Evolutionary conservation across 148 eudicot genomes (phyloP).

Genomic region (Suaeda aralocaspica): DNA sequence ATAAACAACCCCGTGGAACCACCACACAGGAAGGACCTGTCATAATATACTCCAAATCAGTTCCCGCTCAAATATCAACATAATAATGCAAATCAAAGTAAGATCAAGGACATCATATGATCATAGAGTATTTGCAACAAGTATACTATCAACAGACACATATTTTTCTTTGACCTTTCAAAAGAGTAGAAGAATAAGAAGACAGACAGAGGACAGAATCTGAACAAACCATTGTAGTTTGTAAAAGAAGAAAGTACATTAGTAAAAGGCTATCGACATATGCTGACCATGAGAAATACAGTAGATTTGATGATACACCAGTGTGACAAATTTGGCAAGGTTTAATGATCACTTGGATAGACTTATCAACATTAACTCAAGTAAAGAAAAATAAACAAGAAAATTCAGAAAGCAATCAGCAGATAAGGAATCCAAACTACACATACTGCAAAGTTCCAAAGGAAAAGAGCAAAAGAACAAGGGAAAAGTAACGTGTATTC

Average conservation of each 20-base stretch:
- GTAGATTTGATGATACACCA: too few species aligned
- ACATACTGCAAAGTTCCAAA: not conserved
- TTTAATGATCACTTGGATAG: not conserved
- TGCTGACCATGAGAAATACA: too few species aligned
- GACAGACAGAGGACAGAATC: too few species aligned
- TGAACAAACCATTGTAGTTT: too few species aligned
- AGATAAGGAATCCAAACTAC: not conserved
- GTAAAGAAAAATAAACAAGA: too few species aligned
- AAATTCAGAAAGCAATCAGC: not conserved
- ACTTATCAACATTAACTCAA: not conserved
- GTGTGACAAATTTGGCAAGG: not conserved
- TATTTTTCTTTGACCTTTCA: not conserved
- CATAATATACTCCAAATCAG: conserved; percentile 12
- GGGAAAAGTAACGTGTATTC: not conserved
- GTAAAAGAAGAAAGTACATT: not conserved
- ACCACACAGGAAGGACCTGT: conserved; percentile 38
- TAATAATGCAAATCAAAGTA: not conserved
- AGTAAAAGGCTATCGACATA: too few species aligned
- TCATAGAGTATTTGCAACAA: too few species aligned
- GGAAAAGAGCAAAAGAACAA: not conserved
- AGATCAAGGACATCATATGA: not conserved
- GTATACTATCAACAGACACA: not conserved
- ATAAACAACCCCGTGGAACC: conserved; percentile 37
- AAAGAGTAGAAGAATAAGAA: not conserved
- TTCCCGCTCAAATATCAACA: not conserved